phyloP scores from a whole-genome alignment of 2,329 filamentous ascomycete genomes.

The Monilinia polystroma region DNA sequence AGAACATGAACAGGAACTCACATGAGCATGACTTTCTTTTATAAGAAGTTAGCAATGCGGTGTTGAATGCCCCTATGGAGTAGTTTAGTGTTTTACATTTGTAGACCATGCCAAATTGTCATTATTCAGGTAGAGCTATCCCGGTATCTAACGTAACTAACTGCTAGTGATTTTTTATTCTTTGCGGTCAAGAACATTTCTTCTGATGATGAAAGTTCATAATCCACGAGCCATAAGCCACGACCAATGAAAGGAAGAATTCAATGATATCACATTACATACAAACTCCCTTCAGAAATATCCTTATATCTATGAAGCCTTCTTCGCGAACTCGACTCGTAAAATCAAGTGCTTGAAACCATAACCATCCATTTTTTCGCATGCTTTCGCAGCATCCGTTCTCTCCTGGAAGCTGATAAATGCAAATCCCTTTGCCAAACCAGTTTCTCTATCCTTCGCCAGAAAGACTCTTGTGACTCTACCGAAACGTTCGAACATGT shows the following conservation, averaged over 20 bases:
- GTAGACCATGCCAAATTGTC: background rate
- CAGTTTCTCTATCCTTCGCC: constrained; percentile 95
- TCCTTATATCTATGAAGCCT: constrained; percentile 45
- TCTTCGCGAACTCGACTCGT: constrained; percentile 85
- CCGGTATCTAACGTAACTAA: no score
- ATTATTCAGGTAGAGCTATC: background rate
- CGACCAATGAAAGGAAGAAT: background rate
- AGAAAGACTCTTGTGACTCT: constrained; percentile 96
- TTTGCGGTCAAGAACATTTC: background rate
- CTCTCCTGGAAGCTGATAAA: constrained; percentile 97
- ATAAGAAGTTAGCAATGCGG: background rate
- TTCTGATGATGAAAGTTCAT: constrained; percentile 11
- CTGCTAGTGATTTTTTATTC: background rate
- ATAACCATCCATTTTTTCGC: constrained; percentile 96
- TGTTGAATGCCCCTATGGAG: background rate
- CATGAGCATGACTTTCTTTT: no score
- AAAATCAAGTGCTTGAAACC: constrained; percentile 87
- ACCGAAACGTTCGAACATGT: constrained; percentile 97
- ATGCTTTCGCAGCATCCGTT: constrained; percentile 84
- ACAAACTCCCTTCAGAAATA: constrained; percentile 8
- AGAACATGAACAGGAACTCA: no score
- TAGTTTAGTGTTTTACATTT: background rate
- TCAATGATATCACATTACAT: constrained; percentile 23
- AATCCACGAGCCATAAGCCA: background rate
- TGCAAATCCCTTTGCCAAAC: constrained; percentile 95